phyloP scores from a whole-genome alignment of 2,329 filamentous ascomycete genomes.

The Hymenoscyphus albidus region DNA sequence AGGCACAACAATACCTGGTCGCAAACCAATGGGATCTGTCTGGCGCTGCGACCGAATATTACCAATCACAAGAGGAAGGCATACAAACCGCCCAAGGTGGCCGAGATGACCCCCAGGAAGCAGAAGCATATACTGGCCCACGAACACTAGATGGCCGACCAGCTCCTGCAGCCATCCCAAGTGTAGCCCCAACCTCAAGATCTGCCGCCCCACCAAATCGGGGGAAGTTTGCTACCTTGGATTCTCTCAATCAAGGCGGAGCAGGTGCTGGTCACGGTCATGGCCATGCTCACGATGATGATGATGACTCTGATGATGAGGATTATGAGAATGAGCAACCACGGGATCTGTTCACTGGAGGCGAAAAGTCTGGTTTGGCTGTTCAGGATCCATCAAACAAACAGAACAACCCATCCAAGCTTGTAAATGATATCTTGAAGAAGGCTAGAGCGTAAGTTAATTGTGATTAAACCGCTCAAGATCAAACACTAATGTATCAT shows the following conservation, averaged over 20 bases:
- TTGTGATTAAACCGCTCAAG: neutral
- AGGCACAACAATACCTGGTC: slow-evolving; percentile 66
- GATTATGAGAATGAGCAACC: slow-evolving; percentile 54
- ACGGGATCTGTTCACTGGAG: slow-evolving; percentile 74
- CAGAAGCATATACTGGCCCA: slow-evolving; percentile 53
- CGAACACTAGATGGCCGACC: slow-evolving; percentile 61
- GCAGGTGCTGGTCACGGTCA: slow-evolving; percentile 41
- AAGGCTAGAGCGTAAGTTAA: slow-evolving; percentile 55
- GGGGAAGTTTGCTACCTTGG: slow-evolving; percentile 56
- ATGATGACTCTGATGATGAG: slow-evolving; percentile 57
- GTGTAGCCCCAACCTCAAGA: slow-evolving; percentile 26
- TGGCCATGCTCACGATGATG: slow-evolving; percentile 52
- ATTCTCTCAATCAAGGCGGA: slow-evolving; percentile 42
- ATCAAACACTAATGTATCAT: slow-evolving; percentile 15
- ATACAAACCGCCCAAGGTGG: slow-evolving; percentile 43
- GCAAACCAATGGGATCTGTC: slow-evolving; percentile 64
- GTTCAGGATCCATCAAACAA: slow-evolving; percentile 56
- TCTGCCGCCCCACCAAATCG: slow-evolving; percentile 24
- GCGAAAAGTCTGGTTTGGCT: slow-evolving; percentile 74
- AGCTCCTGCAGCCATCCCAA: slow-evolving; percentile 42
- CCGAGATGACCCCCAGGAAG: slow-evolving; percentile 37
- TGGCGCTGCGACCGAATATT: slow-evolving; percentile 60
- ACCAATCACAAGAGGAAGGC: slow-evolving; percentile 51
- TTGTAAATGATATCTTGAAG: slow-evolving; percentile 61
- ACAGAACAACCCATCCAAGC: slow-evolving; percentile 48